phyloP scores from a whole-genome alignment of 2,329 filamentous ascomycete genomes.

The Monilinia fructicola region DNA sequence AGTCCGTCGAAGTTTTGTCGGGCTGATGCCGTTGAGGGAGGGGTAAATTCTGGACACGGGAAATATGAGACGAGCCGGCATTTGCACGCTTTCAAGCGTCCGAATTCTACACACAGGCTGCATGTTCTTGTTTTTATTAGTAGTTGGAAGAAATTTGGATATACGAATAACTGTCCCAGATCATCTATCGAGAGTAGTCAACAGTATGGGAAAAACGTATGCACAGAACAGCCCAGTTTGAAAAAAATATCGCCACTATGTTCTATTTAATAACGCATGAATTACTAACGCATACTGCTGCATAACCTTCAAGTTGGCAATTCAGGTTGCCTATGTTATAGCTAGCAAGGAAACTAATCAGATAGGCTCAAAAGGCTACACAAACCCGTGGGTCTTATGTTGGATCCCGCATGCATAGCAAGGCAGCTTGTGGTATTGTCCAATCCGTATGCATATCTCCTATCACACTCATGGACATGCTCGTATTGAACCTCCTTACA shows the following conservation, averaged over 20 bases:
- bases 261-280: not conserved
- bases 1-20: no score
- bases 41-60: no score
- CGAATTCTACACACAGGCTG: no score
- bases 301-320: not conserved
- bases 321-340: not conserved
- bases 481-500: not conserved
- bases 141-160: no score
- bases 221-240: not conserved
- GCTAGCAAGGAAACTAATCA: not conserved
- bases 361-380: not conserved
- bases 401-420: not conserved
- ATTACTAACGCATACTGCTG: not conserved
- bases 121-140: no score
- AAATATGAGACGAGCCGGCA: no score
- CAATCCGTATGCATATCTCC: not conserved
- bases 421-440: not conserved
- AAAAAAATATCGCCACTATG: not conserved
- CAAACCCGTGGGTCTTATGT: not conserved
- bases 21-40: no score
- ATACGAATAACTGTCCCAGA: no score
- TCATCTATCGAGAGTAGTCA: no score
- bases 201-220: not conserved
- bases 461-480: not conserved
- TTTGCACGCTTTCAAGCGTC: no score